Percentiles rank a stretch among this genome's conserved stretches.
Evolutionary conservation across 805 yeast species (phyloP).

Genomic region (Pichia gijzeniarum): DNA sequence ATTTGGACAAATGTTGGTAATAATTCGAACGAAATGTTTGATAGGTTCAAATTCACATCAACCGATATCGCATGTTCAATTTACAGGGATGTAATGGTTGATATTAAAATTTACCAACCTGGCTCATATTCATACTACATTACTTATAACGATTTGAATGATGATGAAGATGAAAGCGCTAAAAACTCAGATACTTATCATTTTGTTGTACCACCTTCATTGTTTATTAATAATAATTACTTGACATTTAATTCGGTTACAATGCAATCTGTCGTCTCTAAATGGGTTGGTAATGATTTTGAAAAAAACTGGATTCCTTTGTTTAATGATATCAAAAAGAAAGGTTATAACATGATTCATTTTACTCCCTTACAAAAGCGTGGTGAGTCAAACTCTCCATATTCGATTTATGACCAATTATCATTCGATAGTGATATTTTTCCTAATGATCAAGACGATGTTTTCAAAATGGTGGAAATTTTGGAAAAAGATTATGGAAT

Average conservation of each 20-base stretch:
- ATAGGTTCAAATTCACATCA: conserved; percentile 50
- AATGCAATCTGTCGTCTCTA: conserved; percentile 79
- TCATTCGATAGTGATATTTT: conserved; percentile 65
- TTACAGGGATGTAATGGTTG: conserved; percentile 54
- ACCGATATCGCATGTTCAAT: conserved; percentile 50
- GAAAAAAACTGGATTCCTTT: conserved; percentile 55
- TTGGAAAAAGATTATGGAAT: conserved; percentile 53
- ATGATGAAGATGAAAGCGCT: conserved; percentile 24
- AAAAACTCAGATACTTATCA: conserved; percentile 54
- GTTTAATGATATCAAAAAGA: conserved; percentile 53
- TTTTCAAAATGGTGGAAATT: conserved; percentile 40
- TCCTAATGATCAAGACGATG: conserved; percentile 45
- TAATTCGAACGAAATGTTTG: conserved; percentile 35
- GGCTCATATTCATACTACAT: conserved; percentile 78
- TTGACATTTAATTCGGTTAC: conserved; percentile 74
- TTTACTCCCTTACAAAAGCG: conserved; percentile 89
- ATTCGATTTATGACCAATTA: conserved; percentile 83
- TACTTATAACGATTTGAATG: conserved; percentile 39
- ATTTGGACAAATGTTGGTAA: conserved; percentile 72
- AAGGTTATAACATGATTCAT: conserved; percentile 93
- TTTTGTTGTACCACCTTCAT: conserved; percentile 76
- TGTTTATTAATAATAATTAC: conserved; percentile 47
- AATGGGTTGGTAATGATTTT: conserved; percentile 73
- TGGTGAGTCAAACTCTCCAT: conserved; percentile 90
- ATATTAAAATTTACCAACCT: conserved; percentile 56